These are phyloP conservation scores for Trypethelium eluteriae DNA, from an alignment of 495 filamentous ascomycete species.

Conservation along the genomic window DNA sequence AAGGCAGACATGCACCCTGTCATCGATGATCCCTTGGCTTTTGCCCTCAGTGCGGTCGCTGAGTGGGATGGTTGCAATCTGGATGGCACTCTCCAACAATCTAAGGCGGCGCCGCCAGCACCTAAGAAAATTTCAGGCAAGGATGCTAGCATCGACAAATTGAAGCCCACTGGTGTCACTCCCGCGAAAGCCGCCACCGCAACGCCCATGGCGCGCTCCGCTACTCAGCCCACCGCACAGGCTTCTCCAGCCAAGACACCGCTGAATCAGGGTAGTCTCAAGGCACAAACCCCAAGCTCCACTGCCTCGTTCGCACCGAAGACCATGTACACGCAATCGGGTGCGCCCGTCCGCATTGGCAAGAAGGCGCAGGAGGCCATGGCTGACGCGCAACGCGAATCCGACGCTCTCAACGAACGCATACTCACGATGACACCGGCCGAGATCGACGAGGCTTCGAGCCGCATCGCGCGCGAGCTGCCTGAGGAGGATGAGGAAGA, in stretches of 20 bases:
- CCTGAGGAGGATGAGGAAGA: not conserved
- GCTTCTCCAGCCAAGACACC: not conserved
- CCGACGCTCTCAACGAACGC: too few relatives aligned
- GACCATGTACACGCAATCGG: not conserved
- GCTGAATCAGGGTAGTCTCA: not conserved
- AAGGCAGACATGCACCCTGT: constrained; percentile 48
- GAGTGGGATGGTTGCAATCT: not conserved
- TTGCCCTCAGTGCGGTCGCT: not conserved
- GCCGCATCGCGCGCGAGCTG: not conserved
- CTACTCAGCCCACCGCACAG: not conserved
- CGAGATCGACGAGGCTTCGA: not conserved
- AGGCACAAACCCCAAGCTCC: not conserved
- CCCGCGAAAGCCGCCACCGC: not conserved
- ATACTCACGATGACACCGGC: too few relatives aligned
- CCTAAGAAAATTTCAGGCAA: not conserved
- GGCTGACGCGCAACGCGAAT: too few relatives aligned
- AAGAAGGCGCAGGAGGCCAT: too few relatives aligned
- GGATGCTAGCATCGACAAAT: not conserved
- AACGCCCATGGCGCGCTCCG: not conserved
- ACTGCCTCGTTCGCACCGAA: not conserved
- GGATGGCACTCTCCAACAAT: not conserved
- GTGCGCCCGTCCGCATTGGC: not conserved
- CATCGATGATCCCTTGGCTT: constrained; percentile 42
- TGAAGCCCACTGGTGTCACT: not conserved
- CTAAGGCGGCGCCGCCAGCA: not conserved